Conservation (phyloP, 2,329 filamentous ascomycete species). For the Metarhizium album region DNA sequence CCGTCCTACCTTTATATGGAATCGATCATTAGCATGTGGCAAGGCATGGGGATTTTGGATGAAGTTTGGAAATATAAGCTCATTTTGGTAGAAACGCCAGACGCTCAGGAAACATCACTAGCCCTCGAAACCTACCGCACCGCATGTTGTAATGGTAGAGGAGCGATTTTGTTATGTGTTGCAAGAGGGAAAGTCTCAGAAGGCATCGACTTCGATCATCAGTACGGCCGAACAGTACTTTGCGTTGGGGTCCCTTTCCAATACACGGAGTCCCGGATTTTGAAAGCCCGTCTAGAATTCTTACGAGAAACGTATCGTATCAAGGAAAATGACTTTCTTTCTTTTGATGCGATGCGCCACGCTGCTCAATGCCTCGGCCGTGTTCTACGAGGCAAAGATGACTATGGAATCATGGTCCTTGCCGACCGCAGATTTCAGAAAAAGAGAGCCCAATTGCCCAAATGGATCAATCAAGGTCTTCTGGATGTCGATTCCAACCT, state of each 20-base stretch:
- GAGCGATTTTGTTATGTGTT: slow-evolving; percentile 87
- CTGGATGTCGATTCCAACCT: slow-evolving; percentile 79
- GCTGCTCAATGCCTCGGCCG: slow-evolving; percentile 93
- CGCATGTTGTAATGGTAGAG: slow-evolving; percentile 92
- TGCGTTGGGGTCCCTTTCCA: slow-evolving; percentile 98
- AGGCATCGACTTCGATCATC: slow-evolving; percentile 98
- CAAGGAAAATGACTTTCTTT: slow-evolving; percentile 92
- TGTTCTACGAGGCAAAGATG: slow-evolving; percentile 90
- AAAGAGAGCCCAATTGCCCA: slow-evolving; percentile 81
- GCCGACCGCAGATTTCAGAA: slow-evolving; percentile 90
- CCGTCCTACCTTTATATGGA: slow-evolving; percentile 99
- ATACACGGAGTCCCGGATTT: slow-evolving; percentile 93
- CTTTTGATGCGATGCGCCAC: slow-evolving; percentile 99
- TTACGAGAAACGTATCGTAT: slow-evolving; percentile 96
- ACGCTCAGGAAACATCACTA: slow-evolving; percentile 91
- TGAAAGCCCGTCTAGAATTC: slow-evolving; percentile 92
- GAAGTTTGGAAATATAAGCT: slow-evolving; percentile 99
- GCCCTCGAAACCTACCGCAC: slow-evolving; percentile 95
- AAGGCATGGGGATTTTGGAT: slow-evolving; percentile 95
- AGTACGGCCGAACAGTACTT: slow-evolving; percentile 90
- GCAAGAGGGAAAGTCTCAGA: slow-evolving; percentile 95
- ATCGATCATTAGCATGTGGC: slow-evolving; percentile 98
- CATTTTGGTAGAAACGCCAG: slow-evolving; percentile 93
- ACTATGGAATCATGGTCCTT: slow-evolving; percentile 99
- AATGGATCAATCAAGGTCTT: slow-evolving; percentile 90